Evolutionary conservation across 768 basidiomycete species (phyloP).

Genomic region (Lactarius pseudohatsudake): DNA sequence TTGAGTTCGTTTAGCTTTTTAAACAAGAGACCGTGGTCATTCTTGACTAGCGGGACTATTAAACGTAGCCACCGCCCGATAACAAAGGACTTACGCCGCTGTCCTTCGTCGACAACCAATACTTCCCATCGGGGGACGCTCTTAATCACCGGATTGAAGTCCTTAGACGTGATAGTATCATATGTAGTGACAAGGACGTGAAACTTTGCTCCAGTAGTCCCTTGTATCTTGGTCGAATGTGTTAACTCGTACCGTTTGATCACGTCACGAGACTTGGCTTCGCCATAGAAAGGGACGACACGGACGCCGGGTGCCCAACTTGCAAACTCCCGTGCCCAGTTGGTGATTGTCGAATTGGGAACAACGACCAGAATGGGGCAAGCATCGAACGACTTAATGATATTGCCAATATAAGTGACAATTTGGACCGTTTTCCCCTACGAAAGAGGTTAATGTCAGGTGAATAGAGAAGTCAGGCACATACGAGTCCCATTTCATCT

Average conservation of each 20-base stretch:
- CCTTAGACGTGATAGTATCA: slow-evolving; percentile 71
- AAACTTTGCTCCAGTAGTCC: slow-evolving; percentile 59
- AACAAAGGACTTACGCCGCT: slow-evolving; percentile 60
- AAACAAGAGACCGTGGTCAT: slow-evolving; percentile 75
- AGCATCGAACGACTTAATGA: slow-evolving; percentile 53
- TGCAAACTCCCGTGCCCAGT: slow-evolving; percentile 94
- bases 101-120: slow-evolving; percentile 92
- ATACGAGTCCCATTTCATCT: slow-evolving; percentile 95
- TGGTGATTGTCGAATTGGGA: slow-evolving; percentile 93
- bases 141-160: slow-evolving; percentile 76
- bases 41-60: slow-evolving; percentile 63
- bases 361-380: slow-evolving; percentile 89
- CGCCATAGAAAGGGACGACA: slow-evolving; percentile 87
- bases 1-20: slow-evolving; percentile 79
- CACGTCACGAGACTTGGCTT: slow-evolving; percentile 73
- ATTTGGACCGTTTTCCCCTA: slow-evolving; percentile 94
- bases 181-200: slow-evolving; percentile 95
- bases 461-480: slow-evolving; percentile 25
- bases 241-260: slow-evolving; percentile 80
- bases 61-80: slow-evolving; percentile 20
- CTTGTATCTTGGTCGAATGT: slow-evolving; percentile 45
- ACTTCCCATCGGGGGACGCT: slow-evolving; percentile 88
- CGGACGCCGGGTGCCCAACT: slow-evolving; percentile 74
- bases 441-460: background rate
- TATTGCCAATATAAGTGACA: slow-evolving; percentile 74